Conservation (phyloP, 1,284 basidiomycete genomes). For the Heterobasidion parviporum region DNA sequence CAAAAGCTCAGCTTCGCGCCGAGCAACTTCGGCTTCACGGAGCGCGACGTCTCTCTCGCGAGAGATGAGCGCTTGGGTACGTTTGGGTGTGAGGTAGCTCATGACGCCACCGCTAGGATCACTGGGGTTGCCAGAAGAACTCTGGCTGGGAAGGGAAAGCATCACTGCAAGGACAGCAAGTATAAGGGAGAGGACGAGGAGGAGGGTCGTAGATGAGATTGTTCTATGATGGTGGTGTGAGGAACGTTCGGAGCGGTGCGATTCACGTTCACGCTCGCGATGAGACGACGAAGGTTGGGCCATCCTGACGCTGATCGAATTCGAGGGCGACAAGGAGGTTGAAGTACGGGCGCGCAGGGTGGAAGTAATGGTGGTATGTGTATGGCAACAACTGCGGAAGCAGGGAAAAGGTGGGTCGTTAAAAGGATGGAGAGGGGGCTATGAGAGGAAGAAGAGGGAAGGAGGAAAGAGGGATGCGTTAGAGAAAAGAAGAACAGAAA, state of each 20-base stretch:
- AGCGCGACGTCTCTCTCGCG: slow-evolving; percentile 68
- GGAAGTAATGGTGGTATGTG: slow-evolving; percentile 46
- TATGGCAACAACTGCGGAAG: slow-evolving; percentile 1
- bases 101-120: slow-evolving; percentile 48
- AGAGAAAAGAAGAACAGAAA: slow-evolving; percentile 6
- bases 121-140: slow-evolving; percentile 21
- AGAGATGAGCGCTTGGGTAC: slow-evolving; percentile 66
- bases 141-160: slow-evolving; percentile 58
- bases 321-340: slow-evolving; percentile 71
- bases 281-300: slow-evolving; percentile 80
- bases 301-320: slow-evolving; percentile 70
- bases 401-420: slow-evolving; percentile 10
- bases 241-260: slow-evolving; percentile 26
- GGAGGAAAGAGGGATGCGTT: slow-evolving; percentile 1
- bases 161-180: slow-evolving; percentile 77
- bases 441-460: slow-evolving; percentile 8
- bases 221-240: slow-evolving; percentile 73
- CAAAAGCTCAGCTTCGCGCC: slow-evolving; percentile 74
- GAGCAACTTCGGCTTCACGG: slow-evolving; percentile 77
- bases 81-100: slow-evolving; percentile 69
- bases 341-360: slow-evolving; percentile 48
- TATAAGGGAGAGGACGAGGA: slow-evolving; percentile 75
- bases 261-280: slow-evolving; percentile 28
- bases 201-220: slow-evolving; percentile 80
- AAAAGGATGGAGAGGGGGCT: slow-evolving; percentile 4